Conservation (phyloP, 139 green algal species). For the Yamagishiella unicocca region DNA sequence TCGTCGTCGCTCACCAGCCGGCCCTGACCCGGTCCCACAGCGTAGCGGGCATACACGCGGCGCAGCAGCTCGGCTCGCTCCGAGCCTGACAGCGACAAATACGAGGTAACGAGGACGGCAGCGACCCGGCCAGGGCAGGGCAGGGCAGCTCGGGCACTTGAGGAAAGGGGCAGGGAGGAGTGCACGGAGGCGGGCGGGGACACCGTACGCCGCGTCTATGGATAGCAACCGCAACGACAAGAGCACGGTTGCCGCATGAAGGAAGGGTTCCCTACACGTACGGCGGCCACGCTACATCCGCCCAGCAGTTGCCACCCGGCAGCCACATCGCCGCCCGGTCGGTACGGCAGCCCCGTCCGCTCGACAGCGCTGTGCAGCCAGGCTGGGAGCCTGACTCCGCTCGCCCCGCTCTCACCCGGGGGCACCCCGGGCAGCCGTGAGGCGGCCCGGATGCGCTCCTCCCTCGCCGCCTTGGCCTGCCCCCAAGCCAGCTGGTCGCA, state of each 20-base stretch:
- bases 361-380: no score
- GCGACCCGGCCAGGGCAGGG: no score
- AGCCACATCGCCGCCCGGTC: no score
- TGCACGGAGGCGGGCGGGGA: not conserved
- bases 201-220: not conserved
- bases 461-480: not conserved
- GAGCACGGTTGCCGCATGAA: no score
- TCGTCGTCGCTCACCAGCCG: not conserved
- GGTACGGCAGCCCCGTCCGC: no score
- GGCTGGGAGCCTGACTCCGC: no score
- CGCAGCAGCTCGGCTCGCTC: not conserved
- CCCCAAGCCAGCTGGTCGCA: not conserved
- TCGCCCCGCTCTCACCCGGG: not conserved
- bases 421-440: not conserved
- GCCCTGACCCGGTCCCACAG: not conserved
- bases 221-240: not conserved
- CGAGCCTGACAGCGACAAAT: no score
- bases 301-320: no score
- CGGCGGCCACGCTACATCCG: no score
- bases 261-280: no score
- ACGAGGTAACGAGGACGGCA: no score
- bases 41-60: constrained; percentile 6
- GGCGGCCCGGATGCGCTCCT: not conserved
- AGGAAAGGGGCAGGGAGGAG: not conserved
- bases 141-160: not conserved